Evolutionary conservation across 176 grass and related monocot genomes (phyloP), one percentile per base, ranked within the genome.

Genomic region (Leersia perrieri): DNA sequence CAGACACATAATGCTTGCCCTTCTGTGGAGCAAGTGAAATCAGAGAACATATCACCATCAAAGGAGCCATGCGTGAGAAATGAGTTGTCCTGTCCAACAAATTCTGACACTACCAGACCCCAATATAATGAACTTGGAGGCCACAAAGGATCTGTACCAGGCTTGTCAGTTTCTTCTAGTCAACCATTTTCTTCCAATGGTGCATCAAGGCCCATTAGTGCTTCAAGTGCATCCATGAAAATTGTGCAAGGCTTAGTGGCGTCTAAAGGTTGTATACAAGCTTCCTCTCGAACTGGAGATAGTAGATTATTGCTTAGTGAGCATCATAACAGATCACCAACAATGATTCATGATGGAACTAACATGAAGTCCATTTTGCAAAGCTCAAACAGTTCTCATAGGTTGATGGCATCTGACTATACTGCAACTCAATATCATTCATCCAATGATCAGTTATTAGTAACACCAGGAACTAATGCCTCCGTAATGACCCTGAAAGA

Each of bases 401-500:
- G 88, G 58, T 77, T 83, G 73, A 86, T 73, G 51, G 60, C 55
- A 44, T 74, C 80, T 23, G 74, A 92, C 66, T 84, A 55, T 53
- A 88, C 87, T 74, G 29, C 62, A 73, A 87, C 63, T 84, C 79
- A 60, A 1, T 84, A 74, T 58, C 68, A 89, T 76, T 79, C 57
- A 68, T 78, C 86, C 79, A 90, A 80, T 68, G 89, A 92, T 88
- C 80, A 65, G 53, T 63, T 55, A 58, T 47, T 58, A 14, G 31
- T 82, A 68, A 73, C 79, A 80, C 76, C 66, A 23, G 87, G 88
- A 66, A 64, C 69, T 75, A 88, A 80, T 87, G 63, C 86, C 33
- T 83, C 85, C 11, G 31, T 74, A 60, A 49, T 73, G 72, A 79
- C 36, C 36, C 73, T 87, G 69, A 94, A 83, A 75, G 68, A 86